A percentile compares a stretch with the other conserved stretches of the same genome.
These are phyloP conservation scores for Tetrastigma voinierianum DNA, from an alignment of 164 flowering plant genomes.

Conservation along the genomic window DNA sequence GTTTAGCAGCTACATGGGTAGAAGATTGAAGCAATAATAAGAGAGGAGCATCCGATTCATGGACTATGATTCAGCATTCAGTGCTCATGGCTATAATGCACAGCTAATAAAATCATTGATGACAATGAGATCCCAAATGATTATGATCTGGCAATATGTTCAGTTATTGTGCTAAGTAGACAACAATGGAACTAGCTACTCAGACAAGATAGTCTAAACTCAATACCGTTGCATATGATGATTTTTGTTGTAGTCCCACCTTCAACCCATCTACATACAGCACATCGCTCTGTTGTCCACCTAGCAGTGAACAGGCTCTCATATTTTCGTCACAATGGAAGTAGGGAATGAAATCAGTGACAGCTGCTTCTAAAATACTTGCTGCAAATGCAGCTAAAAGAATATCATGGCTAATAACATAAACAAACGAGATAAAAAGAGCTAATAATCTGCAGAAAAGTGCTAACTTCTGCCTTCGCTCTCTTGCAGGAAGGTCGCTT, in stretches of 20 bases:
- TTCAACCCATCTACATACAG: slow-evolving; percentile 97
- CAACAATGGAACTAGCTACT: no score
- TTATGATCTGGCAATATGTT: no score
- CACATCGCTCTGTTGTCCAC: slow-evolving; percentile 99
- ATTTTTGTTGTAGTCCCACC: slow-evolving; percentile 99
- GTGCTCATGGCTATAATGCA: no score
- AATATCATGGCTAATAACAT: background rate
- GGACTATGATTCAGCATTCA: no score
- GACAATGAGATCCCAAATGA: no score
- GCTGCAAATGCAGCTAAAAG: background rate
- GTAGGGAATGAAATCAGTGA: background rate
- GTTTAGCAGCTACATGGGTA: no score
- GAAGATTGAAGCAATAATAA: no score
- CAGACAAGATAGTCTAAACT: background rate
- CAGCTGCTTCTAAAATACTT: background rate
- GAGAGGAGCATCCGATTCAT: no score
- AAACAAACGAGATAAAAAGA: background rate
- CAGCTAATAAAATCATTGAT: no score
- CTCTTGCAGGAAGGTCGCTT: slow-evolving; percentile 64
- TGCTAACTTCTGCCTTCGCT: slow-evolving; percentile 70
- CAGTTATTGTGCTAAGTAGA: no score
- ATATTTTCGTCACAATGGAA: slow-evolving; percentile 54
- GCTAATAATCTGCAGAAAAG: slow-evolving; percentile 68
- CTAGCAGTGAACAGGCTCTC: slow-evolving; percentile 84
- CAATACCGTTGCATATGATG: slow-evolving; percentile 85